Base-by-base conservation (phyloP, 805 yeast genomes). In the Wickerhamiella brachini region DNA sequence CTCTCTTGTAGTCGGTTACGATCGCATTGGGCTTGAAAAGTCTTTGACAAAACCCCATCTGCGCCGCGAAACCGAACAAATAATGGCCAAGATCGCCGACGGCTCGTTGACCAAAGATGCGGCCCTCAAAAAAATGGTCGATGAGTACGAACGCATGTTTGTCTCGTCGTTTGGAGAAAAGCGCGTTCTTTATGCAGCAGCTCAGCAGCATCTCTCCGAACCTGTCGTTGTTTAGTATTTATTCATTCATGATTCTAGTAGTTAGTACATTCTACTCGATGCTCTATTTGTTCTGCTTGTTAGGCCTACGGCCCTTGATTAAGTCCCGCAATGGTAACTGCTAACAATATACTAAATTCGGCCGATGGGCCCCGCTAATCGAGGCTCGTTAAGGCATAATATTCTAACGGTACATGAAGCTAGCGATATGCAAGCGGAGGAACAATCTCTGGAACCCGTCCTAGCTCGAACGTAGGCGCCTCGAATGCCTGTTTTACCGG, bases 11-110 rank as follows among this genome's bases (percentile, higher is more conserved):
- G 89, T 83, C 61, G 96, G 95, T 0, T 88, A 93, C 64, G 88
- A 85, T 51, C 73, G 76, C 44, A 77, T 93, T 52, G 87, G 84
- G 2, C 73, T 86, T 29, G 88, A 87, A 59, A 69, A 73, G 53
- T 81, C 90, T 1, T 71, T 93, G 54, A 82, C 96, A 0, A 90
- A 93, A 59, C 99, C 99, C 3, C 84, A 85, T 58, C 67, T 93
- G 53, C 71, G 99, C 51, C 80, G 83, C 50, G 79, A 77, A 44
- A 70, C 93, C 64, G 98, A 93, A 61, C 68, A 64, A 15, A 76
- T 78, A 47, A 70, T 93, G 60, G 76, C 71, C 50, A 72, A 73
- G 39, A 85, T 93, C 3, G 83, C 89, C 49, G 73, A 74, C 0
- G 97, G 97, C 0, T 56, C 59, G 4, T 67, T 71, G 34, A 63